Conservation (phyloP, 352 stramenopile species). For the Thraustochytrium striatum region DNA sequence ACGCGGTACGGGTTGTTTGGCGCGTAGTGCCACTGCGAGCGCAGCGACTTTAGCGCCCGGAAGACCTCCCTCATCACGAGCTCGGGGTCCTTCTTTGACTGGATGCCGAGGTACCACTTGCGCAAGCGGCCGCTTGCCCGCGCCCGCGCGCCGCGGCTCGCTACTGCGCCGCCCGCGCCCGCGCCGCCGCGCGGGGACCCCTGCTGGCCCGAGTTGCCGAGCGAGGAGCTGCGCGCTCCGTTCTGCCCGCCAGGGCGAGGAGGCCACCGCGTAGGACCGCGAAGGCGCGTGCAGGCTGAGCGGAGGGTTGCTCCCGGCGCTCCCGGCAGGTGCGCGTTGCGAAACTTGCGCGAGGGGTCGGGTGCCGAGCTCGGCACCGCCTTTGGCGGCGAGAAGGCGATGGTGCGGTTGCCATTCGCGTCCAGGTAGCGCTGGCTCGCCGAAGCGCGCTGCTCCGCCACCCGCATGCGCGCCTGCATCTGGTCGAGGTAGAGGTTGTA, state of each 20-base stretch:
- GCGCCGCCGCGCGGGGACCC: not conserved
- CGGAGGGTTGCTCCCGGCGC: too few relatives aligned
- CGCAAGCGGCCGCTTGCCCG: constrained; percentile 55
- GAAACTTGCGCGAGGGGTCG: not conserved
- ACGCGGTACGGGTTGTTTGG: constrained; percentile 92
- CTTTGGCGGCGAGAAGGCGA: constrained; percentile 26
- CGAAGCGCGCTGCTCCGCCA: constrained; percentile 39
- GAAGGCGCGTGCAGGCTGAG: not conserved
- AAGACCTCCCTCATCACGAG: constrained; percentile 99
- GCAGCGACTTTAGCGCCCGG: constrained; percentile 90
- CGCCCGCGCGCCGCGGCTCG: not conserved
- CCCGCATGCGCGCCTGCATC: constrained; percentile 41
- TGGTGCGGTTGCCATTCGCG: not conserved
- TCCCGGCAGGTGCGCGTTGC: too few relatives aligned
- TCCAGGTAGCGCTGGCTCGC: not conserved
- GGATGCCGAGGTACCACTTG: constrained; percentile 97
- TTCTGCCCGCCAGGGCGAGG: too few relatives aligned
- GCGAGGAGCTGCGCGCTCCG: too few relatives aligned
- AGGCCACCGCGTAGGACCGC: too few relatives aligned
- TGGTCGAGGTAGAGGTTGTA: constrained; percentile 54
- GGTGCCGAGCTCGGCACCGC: constrained; percentile 17
- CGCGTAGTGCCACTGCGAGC: constrained; percentile 87
- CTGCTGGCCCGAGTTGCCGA: not conserved
- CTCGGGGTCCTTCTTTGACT: constrained; percentile 97
- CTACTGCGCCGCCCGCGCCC: not conserved